phyloP scores from a whole-genome alignment of 768 basidiomycete genomes.

The Termitomyces sp. region DNA sequence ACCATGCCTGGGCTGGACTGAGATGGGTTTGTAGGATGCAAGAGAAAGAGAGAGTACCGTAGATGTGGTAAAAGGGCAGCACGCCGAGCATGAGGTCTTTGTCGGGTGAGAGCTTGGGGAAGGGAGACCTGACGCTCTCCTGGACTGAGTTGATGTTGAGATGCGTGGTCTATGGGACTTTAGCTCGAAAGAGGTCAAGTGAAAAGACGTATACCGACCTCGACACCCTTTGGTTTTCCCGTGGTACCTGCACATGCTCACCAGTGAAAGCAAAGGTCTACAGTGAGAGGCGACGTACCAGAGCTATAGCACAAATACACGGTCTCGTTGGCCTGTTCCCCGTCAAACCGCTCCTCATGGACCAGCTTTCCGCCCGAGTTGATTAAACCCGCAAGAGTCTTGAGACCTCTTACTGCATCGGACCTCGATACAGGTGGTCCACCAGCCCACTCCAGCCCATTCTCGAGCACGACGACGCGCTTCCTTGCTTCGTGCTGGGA shows the following conservation, averaged over 20 bases:
- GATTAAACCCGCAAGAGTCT: slow-evolving; percentile 18
- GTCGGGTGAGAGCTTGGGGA: slow-evolving; percentile 31
- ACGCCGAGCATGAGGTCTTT: slow-evolving; percentile 55
- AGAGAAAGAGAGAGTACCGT: slow-evolving; percentile 29
- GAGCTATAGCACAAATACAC: slow-evolving; percentile 59
- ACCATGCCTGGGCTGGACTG: slow-evolving; percentile 49
- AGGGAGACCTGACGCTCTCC: slow-evolving; percentile 40
- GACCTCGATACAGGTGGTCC: slow-evolving; percentile 23
- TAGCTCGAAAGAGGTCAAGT: neutral
- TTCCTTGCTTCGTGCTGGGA: slow-evolving; percentile 39
- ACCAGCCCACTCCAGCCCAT: slow-evolving; percentile 41
- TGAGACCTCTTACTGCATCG: neutral
- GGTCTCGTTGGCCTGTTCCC: slow-evolving; percentile 49
- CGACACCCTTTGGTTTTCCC: slow-evolving; percentile 69
- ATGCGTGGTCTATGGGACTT: slow-evolving; percentile 47
- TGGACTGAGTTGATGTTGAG: slow-evolving; percentile 60
- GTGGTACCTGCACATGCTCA: slow-evolving; percentile 48
- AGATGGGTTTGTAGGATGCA: too few relatives aligned
- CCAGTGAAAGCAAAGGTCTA: neutral
- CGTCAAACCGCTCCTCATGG: slow-evolving; percentile 52
- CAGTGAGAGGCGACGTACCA: slow-evolving; percentile 9
- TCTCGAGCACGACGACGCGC: slow-evolving; percentile 52
- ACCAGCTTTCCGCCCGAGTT: slow-evolving; percentile 42
- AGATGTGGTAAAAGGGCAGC: slow-evolving; percentile 53
- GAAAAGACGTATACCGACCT: slow-evolving; percentile 22